These are phyloP conservation scores for Pseudonectria foliicola DNA, from an alignment of 2,329 filamentous ascomycete species.

Conservation along the genomic window DNA sequence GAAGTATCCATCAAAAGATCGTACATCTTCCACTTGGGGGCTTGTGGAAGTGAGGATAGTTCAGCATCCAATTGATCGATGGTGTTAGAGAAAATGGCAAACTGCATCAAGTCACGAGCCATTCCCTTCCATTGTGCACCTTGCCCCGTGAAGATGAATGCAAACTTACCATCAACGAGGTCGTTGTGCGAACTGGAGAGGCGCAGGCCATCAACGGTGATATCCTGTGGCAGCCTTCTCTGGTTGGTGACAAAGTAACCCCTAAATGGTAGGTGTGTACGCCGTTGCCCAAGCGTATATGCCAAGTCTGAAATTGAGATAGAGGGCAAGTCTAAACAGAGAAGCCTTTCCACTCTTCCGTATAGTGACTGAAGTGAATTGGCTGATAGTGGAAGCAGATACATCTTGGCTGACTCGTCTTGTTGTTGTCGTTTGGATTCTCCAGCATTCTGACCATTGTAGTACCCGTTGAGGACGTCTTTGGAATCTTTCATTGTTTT, in stretches of 20 bases:
- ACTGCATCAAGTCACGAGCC: slow-evolving; percentile 10
- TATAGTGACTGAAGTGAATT: not conserved
- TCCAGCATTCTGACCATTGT: not conserved
- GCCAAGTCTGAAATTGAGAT: too few species aligned
- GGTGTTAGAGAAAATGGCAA: slow-evolving; percentile 4
- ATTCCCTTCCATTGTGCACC: slow-evolving; percentile 18
- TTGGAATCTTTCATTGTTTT: too few species aligned
- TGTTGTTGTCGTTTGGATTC: not conserved
- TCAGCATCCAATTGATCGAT: slow-evolving; percentile 8
- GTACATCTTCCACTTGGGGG: slow-evolving; percentile 2
- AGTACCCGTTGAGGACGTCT: not conserved
- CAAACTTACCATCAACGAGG: not conserved
- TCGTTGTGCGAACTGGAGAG: not conserved
- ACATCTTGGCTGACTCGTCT: too few species aligned
- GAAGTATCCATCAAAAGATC: slow-evolving; percentile 8
- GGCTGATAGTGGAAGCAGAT: slow-evolving; percentile 3
- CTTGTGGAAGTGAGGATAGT: slow-evolving; percentile 15
- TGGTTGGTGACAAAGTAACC: not conserved
- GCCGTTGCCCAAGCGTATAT: slow-evolving; percentile 3
- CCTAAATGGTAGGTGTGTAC: not conserved
- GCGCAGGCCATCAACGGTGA: not conserved
- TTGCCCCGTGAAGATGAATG: slow-evolving; percentile 17
- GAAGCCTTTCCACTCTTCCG: too few species aligned
- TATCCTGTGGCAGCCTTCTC: not conserved
- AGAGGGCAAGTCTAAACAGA: too few species aligned